Base-by-base conservation (phyloP, 257 asterid species). In the Gardenia jasminoides region DNA sequence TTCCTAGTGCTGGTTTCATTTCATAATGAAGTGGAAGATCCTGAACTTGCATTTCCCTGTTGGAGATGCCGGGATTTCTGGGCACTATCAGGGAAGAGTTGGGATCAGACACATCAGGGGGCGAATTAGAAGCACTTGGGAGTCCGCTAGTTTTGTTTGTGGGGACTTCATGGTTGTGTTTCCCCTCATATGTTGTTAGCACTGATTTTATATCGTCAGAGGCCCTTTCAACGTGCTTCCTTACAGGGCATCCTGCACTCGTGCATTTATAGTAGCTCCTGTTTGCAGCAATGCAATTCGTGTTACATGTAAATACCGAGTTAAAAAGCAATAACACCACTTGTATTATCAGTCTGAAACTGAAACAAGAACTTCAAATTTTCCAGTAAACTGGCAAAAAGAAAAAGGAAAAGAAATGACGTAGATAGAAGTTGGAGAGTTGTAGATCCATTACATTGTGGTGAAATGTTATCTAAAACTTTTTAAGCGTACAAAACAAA, bases 191-290 rank as follows among this genome's bases (percentile, higher is more conserved):
- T 9, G 98, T 91, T 62, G 96, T 90, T 39, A 93, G 78, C 44
- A 93, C 98, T 6, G 87, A 89, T 62, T 87, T 92, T 44, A 85
- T 82, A 50, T 93, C 88, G 22, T 86, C 76, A 0, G 97, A 91
- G 1, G 97, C 98, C 82, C 98, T 83, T 83, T 93, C 98, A 1
- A 93, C 94, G 19, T 92, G 98, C 84, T 93, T 93, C 80, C 96
- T 86, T 47, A 93, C 98, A 0, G 88, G 86, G 79, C 98, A 93
- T 66, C 93, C 91, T 0, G 92, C 91, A 30, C 89, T 87, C 0
- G 98, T 93, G 92, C 98, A 93, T 85, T 93, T 93, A 77, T 93
- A 93, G 67, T 93, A 93, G 88, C 97, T 93, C 87, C 98, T 93
- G 88, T 75, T 52, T 13, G 64, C 52, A 70, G 54, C 8, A 74